Base-by-base conservation (phyloP, 768 basidiomycete species). In the Suillus variegatus region DNA sequence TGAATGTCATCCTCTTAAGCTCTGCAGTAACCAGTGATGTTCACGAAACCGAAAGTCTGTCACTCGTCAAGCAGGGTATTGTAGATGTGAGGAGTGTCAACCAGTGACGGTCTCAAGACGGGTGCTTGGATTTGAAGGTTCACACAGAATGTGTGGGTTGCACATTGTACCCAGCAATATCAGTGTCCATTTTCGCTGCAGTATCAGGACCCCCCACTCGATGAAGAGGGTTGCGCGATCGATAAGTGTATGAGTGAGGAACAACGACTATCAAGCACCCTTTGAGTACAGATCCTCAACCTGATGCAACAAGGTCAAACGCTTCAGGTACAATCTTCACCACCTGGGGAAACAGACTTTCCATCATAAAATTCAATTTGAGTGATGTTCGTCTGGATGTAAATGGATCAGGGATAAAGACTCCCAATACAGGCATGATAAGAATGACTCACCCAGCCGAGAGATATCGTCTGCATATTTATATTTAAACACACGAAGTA, bases 261-360 rank as follows among this genome's bases (percentile, higher is more conserved):
- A 86, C 20, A 88, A 86, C 20, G 88, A 89, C 63, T 85, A 86
- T 44, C 88, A 79, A 9, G 82, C 89, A 20, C 89, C 89, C 5
- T 54, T 63, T 13, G 61, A n/a, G 47, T 72, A 70, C 6, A 77
- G 51, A 52, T 65, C 63, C 49, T 72, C 61, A 41, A 74, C 49
- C 70, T 74, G 41, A 43, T 18, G 22, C 14, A 66, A 16, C n/a
- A n/a, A 12, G 14, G 18, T 22, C 20, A 60, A 40, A 46, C 4
- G 43, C 18, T 38, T 54, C 38, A 16, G 0, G 20, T 41, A 14
- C 12, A 14, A 1, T 22, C 6, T 10, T 1, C 16, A 20, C 6
- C 67, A 73, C 75, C 66, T 75, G 75, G 6, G 68, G 71, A 66
- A 75, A 76, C 9, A 76, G 66, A 25, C 72, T 58, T n/a, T 71